phyloP scores from a whole-genome alignment of 257 asterid genomes.

The Ajuga chamaepitys region DNA sequence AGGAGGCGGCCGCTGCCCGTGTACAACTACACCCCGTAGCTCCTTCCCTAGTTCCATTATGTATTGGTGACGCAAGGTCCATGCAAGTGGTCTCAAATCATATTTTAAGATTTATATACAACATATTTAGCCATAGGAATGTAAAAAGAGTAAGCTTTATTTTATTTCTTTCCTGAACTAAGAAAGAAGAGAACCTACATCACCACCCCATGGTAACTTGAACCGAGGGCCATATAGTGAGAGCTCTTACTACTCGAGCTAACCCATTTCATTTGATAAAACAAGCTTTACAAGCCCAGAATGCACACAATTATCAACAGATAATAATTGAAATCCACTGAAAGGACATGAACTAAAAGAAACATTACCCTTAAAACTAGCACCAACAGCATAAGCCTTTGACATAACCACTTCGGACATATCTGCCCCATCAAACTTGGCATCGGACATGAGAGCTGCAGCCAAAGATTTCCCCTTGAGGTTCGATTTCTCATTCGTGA shows the following conservation, averaged over 20 bases:
- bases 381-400: constrained; percentile 95
- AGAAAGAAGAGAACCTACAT: too few relatives aligned
- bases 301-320: too few relatives aligned
- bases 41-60: neutral
- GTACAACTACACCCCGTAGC: too few relatives aligned
- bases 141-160: neutral
- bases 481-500: constrained; percentile 77
- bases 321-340: neutral
- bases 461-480: constrained; percentile 90
- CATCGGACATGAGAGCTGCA: constrained; percentile 92
- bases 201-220: too few relatives aligned
- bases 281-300: neutral
- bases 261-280: too few relatives aligned
- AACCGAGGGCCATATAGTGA: too few relatives aligned
- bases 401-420: constrained; percentile 95
- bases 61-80: neutral
- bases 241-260: too few relatives aligned
- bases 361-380: constrained; percentile 72
- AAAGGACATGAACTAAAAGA: neutral
- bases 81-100: neutral
- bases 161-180: too few relatives aligned
- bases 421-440: constrained; percentile 97
- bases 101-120: neutral
- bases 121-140: neutral
- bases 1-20: too few relatives aligned